Evolutionary conservation across 2,329 filamentous ascomycete genomes (phyloP).

Genomic region (Talaromyces sp.): DNA sequence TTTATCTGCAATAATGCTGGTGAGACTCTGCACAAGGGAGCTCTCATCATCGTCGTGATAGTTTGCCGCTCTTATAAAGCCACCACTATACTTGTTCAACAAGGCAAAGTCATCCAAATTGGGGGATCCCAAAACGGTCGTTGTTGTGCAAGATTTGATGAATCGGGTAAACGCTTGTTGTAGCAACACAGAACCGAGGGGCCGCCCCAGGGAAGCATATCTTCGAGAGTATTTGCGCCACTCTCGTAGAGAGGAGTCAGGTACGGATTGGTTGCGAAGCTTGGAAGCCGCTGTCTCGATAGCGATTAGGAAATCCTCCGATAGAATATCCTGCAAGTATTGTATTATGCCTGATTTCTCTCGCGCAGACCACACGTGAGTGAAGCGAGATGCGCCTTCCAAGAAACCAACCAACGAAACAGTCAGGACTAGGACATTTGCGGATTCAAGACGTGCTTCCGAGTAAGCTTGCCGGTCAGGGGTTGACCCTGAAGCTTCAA

Average conservation of each 20-base stretch:
- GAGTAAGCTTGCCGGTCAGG: conserved; percentile 52
- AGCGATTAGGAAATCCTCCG: conserved; percentile 76
- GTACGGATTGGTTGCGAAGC: conserved; percentile 69
- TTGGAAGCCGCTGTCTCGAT: conserved; percentile 88
- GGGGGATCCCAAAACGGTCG: conserved; percentile 61
- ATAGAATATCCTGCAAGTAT: conserved; percentile 65
- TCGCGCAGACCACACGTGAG: conserved; percentile 71
- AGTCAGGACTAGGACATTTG: conserved; percentile 67
- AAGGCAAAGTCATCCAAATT: conserved; percentile 58
- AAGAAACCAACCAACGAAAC: conserved; percentile 88
- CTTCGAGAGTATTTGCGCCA: conserved; percentile 84
- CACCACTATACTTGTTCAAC: conserved; percentile 63
- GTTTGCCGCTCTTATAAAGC: not conserved
- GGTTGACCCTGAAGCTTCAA: conserved; percentile 51
- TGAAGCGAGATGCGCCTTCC: conserved; percentile 70
- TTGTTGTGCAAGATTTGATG: conserved; percentile 69
- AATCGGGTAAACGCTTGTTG: conserved; percentile 85
- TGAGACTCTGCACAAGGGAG: conserved; percentile 51
- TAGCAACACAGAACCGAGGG: conserved; percentile 83
- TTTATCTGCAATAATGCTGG: conserved; percentile 70
- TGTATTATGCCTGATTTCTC: conserved; percentile 70
- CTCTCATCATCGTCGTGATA: conserved; percentile 30
- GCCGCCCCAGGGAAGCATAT: conserved; percentile 72
- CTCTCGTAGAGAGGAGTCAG: conserved; percentile 63
- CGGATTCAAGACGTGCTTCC: conserved; percentile 44